A percentile compares a stretch with the other conserved stretches of the same genome.
These are phyloP conservation scores for Hymenoscyphus linearis DNA, from an alignment of 2,329 filamentous ascomycete genomes.

Conservation along the genomic window DNA sequence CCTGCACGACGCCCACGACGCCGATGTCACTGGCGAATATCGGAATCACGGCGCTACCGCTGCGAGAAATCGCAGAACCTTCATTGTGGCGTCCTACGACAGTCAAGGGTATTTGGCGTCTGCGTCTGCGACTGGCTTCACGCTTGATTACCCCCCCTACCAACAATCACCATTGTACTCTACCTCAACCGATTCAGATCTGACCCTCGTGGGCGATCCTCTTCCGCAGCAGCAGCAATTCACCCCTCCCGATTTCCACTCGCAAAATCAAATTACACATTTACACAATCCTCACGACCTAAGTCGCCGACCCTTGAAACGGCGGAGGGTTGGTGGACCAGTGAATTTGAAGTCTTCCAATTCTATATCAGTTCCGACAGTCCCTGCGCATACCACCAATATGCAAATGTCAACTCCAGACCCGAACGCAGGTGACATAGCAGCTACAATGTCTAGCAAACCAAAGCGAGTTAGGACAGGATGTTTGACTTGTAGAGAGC, in stretches of 20 bases:
- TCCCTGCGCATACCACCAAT: slow-evolving; percentile 9
- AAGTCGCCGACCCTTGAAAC: slow-evolving; percentile 22
- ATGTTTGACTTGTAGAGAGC: slow-evolving; percentile 82
- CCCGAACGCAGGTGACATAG: slow-evolving; percentile 14
- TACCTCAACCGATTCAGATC: slow-evolving; percentile 26
- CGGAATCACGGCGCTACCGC: slow-evolving; percentile 15
- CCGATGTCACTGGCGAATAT: slow-evolving; percentile 22
- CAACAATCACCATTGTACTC: slow-evolving; percentile 28
- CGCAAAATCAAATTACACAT: neutral
- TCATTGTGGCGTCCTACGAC: slow-evolving; percentile 30
- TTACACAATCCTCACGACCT: slow-evolving; percentile 11
- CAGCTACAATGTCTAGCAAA: slow-evolving; percentile 40
- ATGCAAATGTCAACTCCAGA: slow-evolving; percentile 28
- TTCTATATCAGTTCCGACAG: slow-evolving; percentile 13
- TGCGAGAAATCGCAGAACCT: slow-evolving; percentile 29
- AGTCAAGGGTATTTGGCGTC: slow-evolving; percentile 27
- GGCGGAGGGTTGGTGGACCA: slow-evolving; percentile 18
- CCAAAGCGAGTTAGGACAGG: slow-evolving; percentile 86
- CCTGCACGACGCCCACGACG: slow-evolving; percentile 8
- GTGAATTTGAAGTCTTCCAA: neutral
- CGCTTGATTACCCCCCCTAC: slow-evolving; percentile 24
- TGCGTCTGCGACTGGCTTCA: too few species aligned
- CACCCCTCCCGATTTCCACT: slow-evolving; percentile 20
- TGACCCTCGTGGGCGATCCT: slow-evolving; percentile 27
- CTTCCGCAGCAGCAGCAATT: slow-evolving; percentile 16